Conservation (phyloP, 805 yeast genomes). For the Yamadazyma paraphyllophila region DNA sequence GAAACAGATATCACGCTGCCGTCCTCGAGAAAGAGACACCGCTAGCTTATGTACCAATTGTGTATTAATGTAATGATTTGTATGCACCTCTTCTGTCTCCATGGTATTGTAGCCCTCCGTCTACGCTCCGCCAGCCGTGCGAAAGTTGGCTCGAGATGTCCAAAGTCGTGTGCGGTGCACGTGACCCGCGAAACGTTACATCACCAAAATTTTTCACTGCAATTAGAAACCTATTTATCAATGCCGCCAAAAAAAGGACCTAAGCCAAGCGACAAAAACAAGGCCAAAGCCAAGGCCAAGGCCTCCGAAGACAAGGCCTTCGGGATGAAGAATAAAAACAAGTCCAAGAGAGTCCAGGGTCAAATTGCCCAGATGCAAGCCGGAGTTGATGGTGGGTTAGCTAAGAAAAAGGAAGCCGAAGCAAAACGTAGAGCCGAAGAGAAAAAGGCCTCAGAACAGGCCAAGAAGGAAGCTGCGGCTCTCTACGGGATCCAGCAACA, state of each 20-base stretch:
- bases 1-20: constrained; percentile 18
- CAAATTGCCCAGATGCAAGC: constrained; percentile 48
- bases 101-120: too few species aligned
- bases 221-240: constrained; percentile 9
- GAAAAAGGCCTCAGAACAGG: constrained; percentile 88
- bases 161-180: constrained; percentile 5
- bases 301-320: constrained; percentile 85
- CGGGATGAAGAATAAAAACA: constrained; percentile 93
- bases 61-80: too few species aligned
- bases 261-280: constrained; percentile 55
- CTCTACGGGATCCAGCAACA: constrained; percentile 71
- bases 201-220: constrained; percentile 8
- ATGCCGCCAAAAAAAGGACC: constrained; percentile 79
- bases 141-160: too few species aligned
- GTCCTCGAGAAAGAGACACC: constrained; percentile 1
- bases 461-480: constrained; percentile 82
- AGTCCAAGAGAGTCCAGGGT: constrained; percentile 83
- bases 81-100: too few species aligned
- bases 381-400: constrained; percentile 48
- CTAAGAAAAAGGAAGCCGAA: constrained; percentile 74
- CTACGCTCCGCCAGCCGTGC: too few species aligned
- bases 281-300: constrained; percentile 61
- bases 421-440: constrained; percentile 65
- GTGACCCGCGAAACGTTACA: constrained; percentile 2
- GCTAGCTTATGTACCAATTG: neutral